Base-by-base conservation (phyloP, 176 grass and related monocot species). In the Tuctoria greenei region DNA sequence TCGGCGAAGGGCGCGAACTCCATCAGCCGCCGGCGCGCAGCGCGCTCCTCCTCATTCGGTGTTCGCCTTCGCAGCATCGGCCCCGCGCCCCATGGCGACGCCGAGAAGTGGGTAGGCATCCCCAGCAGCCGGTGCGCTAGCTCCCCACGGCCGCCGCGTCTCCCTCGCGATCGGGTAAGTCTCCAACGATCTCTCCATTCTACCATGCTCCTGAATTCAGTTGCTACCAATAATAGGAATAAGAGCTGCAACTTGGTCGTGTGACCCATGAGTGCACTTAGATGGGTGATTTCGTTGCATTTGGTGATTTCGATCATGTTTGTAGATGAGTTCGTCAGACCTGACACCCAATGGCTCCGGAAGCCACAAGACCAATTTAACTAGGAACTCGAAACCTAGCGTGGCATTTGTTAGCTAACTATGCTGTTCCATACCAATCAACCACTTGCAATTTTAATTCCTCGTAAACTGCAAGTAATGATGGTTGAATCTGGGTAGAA, bases 111-210 rank as follows among this genome's bases (percentile, higher is more conserved):
- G 23, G 7, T 10, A 31, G 20, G 37, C 70, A 20, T n/a, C 10
- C 10, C 10, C 34, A 5, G 12, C 36, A 28, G 62, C 34, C 18
- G 18, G 44, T 46, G n/a, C 54, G 24, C 15, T 24, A 10, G 55
- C 20, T 26, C 18, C n/a, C n/a, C n/a, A n/a, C n/a, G n/a, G n/a
- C n/a, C n/a, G n/a, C n/a, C 20, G 49, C 34, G 20, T 72, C 21
- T 31, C 67, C 26, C 68, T 50, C 37, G 7, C 42, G 49, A 66
- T 58, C 73, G n/a, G 73, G 85, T 77, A 61, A 72, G 39, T 8
- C 16, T 46, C 58, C 39, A 38, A 69, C 56, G 17, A 15, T n/a
- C 18, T 36, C 54, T 36, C 63, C 24, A 36, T 13, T 27, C 11
- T 17, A 14, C 61, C 10, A 31, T 18, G 28, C 15, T n/a, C 7